These are phyloP conservation scores for Carex cristatella DNA, from an alignment of 176 grass and related monocot genomes.

Conservation along the genomic window DNA sequence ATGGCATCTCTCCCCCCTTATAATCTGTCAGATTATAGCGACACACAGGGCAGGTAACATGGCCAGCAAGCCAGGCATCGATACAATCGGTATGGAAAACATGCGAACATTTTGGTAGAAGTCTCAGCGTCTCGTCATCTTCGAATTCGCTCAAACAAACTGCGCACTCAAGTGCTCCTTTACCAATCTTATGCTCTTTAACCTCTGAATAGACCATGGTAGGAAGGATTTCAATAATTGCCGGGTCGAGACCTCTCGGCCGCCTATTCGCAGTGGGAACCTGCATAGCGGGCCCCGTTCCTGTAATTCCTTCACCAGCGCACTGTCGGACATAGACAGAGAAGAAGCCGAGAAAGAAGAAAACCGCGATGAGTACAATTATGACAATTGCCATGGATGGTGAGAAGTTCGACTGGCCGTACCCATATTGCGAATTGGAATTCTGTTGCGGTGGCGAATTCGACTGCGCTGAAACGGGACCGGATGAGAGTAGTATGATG, in stretches of 20 bases:
- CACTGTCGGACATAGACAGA: slow-evolving; percentile 78
- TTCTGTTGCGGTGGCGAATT: background rate
- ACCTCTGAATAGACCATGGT: slow-evolving; percentile 82
- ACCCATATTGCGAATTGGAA: background rate
- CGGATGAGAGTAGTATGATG: slow-evolving; percentile 8
- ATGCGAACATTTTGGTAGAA: slow-evolving; percentile 82
- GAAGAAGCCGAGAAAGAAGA: slow-evolving; percentile 88
- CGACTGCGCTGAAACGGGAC: background rate
- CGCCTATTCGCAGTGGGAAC: slow-evolving; percentile 21
- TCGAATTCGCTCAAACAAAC: slow-evolving; percentile 97
- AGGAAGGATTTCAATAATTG: slow-evolving; percentile 54
- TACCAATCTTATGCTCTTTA: slow-evolving; percentile 59
- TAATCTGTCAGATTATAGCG: slow-evolving; percentile 47
- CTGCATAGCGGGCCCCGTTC: background rate
- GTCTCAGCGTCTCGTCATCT: slow-evolving; percentile 72
- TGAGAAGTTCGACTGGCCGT: slow-evolving; percentile 26
- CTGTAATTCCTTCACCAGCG: slow-evolving; percentile 5
- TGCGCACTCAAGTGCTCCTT: slow-evolving; percentile 80
- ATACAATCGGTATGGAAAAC: slow-evolving; percentile 95
- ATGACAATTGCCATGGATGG: slow-evolving; percentile 74
- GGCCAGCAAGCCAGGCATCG: slow-evolving; percentile 67
- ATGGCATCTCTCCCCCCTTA: background rate
- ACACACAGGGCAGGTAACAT: slow-evolving; percentile 84
- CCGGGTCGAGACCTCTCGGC: slow-evolving; percentile 43
- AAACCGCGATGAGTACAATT: slow-evolving; percentile 60